phyloP scores from a whole-genome alignment of 2,329 filamentous ascomycete genomes.

The Microsporum ferrugineum region DNA sequence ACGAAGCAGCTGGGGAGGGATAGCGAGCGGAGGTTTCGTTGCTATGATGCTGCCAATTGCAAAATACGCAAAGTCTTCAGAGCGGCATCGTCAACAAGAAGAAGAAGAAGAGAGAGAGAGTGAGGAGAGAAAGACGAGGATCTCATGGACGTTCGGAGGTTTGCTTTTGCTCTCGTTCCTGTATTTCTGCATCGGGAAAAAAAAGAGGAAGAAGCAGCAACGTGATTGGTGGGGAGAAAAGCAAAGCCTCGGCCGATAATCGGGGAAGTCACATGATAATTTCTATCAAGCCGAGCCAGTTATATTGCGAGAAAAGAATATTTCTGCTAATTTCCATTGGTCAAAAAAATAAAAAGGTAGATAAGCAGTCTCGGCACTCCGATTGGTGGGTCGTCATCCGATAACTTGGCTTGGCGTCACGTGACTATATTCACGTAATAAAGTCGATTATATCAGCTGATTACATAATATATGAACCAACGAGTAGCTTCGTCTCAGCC shows the following conservation, averaged over 20 bases:
- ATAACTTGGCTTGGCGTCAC: not conserved
- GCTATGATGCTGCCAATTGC: not conserved
- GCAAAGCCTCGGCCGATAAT: constrained; percentile 4
- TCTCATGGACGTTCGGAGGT: not conserved
- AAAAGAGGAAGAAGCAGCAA: not conserved
- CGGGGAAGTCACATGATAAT: constrained; percentile 5
- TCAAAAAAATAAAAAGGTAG: not conserved
- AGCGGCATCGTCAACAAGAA: not conserved
- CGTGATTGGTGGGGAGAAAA: not conserved
- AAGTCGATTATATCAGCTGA: too few species aligned
- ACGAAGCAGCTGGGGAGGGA: not conserved
- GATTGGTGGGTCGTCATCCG: constrained; percentile 1
- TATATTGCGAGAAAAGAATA: not conserved
- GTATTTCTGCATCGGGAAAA: not conserved
- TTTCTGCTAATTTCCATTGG: not conserved
- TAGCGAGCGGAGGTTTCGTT: not conserved
- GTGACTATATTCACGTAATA: not conserved
- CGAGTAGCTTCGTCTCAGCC: too few species aligned
- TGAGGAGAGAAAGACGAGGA: not conserved
- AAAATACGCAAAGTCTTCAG: not conserved
- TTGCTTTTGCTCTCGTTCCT: not conserved
- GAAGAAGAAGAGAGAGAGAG: not conserved
- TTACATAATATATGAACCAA: too few species aligned
- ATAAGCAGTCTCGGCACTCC: not conserved
- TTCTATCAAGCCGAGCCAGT: not conserved